phyloP scores from a whole-genome alignment of 1,139 yeast genomes.

The Blastobotrys persicus region DNA sequence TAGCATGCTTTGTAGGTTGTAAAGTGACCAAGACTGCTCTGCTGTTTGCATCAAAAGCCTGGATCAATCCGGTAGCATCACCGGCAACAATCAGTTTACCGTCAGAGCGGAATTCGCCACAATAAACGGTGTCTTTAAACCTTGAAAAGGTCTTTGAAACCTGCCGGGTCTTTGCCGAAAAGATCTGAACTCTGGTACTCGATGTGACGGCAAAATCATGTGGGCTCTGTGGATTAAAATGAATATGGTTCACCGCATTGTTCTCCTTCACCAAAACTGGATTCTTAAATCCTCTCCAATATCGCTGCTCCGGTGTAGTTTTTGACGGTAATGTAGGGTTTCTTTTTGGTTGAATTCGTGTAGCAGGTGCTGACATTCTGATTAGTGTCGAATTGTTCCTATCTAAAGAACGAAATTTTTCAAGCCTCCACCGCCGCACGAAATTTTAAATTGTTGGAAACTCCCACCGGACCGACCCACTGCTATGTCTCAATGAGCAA shows the following conservation, averaged over 20 bases:
- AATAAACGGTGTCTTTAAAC: slow-evolving; percentile 86
- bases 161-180: slow-evolving; percentile 89
- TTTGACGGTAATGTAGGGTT: slow-evolving; percentile 78
- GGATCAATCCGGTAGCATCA: slow-evolving; percentile 84
- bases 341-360: slow-evolving; percentile 65
- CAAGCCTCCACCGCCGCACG: background rate
- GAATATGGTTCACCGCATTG: slow-evolving; percentile 83
- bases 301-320: slow-evolving; percentile 89
- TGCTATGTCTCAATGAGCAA: background rate
- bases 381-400: background rate
- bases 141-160: slow-evolving; percentile 85
- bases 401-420: slow-evolving; percentile 2
- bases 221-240: slow-evolving; percentile 83
- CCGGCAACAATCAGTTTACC: slow-evolving; percentile 84
- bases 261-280: slow-evolving; percentile 93
- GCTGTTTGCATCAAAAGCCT: slow-evolving; percentile 71
- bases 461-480: background rate
- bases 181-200: slow-evolving; percentile 86
- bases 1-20: slow-evolving; percentile 79
- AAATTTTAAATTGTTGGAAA: slow-evolving; percentile 2
- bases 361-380: slow-evolving; percentile 74
- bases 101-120: slow-evolving; percentile 79
- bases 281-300: slow-evolving; percentile 83
- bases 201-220: slow-evolving; percentile 94
- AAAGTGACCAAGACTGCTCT: slow-evolving; percentile 76